Percentiles rank a stretch among this genome's conserved stretches.
phyloP scores from a whole-genome alignment of 805 yeast genomes.

The Candida andamanensis region DNA sequence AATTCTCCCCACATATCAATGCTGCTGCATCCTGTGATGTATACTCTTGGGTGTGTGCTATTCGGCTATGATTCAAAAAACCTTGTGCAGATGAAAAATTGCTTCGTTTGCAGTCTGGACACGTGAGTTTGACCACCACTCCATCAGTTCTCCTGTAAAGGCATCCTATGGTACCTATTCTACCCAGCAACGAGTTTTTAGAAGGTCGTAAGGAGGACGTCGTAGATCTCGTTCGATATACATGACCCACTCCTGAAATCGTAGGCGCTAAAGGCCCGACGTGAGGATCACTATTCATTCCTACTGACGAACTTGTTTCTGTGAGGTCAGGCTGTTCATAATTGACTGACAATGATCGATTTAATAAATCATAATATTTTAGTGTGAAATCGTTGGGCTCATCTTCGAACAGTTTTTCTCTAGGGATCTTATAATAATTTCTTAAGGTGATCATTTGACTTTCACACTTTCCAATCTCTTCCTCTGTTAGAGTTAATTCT shows the following conservation, averaged over 20 bases:
- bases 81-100: slow-evolving; percentile 80
- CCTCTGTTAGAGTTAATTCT: slow-evolving; percentile 46
- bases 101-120: slow-evolving; percentile 61
- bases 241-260: slow-evolving; percentile 13
- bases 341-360: slow-evolving; percentile 27
- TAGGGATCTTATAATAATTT: slow-evolving; percentile 39
- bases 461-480: slow-evolving; percentile 54
- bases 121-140: slow-evolving; percentile 58
- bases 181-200: slow-evolving; percentile 12
- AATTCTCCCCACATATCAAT: slow-evolving; percentile 53
- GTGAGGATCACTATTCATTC: neutral
- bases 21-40: slow-evolving; percentile 75
- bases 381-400: slow-evolving; percentile 44
- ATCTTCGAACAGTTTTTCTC: slow-evolving; percentile 31
- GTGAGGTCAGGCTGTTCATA: slow-evolving; percentile 13
- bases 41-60: slow-evolving; percentile 67
- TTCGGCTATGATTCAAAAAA: slow-evolving; percentile 68
- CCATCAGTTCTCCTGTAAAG: slow-evolving; percentile 68
- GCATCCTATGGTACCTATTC: slow-evolving; percentile 32
- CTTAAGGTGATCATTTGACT: slow-evolving; percentile 51
- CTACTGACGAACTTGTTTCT: neutral
- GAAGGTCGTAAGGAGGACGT: slow-evolving; percentile 53
- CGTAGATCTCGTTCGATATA: slow-evolving; percentile 46
- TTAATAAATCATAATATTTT: slow-evolving; percentile 36
- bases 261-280: neutral